Conservation (phyloP, 176 grass and related monocot genomes). For the Panicum miliaceum region DNA sequence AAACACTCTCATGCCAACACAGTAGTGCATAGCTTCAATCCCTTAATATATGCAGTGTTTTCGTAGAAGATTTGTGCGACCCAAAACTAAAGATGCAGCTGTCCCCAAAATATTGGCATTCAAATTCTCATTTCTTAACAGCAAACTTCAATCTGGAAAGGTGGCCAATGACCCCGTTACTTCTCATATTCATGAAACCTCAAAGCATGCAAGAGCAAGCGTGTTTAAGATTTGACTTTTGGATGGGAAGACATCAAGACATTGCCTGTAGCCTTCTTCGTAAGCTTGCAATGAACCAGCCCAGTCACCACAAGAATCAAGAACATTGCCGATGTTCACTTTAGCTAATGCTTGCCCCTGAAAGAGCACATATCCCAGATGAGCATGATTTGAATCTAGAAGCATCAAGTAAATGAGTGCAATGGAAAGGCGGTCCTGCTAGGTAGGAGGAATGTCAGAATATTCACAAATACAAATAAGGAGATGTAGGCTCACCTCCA, state of each 20-base stretch:
- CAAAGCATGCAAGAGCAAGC: background rate
- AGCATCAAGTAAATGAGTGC: slow-evolving; percentile 26
- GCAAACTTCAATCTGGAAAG: slow-evolving; percentile 3
- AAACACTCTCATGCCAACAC: background rate
- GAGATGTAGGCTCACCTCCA: slow-evolving; percentile 63
- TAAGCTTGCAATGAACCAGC: slow-evolving; percentile 78
- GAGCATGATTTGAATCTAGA: slow-evolving; percentile 26
- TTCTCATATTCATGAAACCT: slow-evolving; percentile 18
- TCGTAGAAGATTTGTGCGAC: slow-evolving; percentile 5
- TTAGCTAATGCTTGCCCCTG: slow-evolving; percentile 96
- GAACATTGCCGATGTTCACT: slow-evolving; percentile 87
- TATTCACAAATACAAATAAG: slow-evolving; percentile 29
- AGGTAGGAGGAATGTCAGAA: slow-evolving; percentile 30
- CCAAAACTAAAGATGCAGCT: slow-evolving; percentile 13
- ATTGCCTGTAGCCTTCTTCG: slow-evolving; percentile 95
- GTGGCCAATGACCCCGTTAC: background rate
- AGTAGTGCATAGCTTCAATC: background rate
- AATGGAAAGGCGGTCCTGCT: slow-evolving; percentile 25
- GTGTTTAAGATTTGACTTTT: slow-evolving; percentile 14
- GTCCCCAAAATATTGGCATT: slow-evolving; percentile 13
- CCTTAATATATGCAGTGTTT: background rate
- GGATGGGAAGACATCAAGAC: slow-evolving; percentile 22
- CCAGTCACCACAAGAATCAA: slow-evolving; percentile 84
- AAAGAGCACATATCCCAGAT: slow-evolving; percentile 46
- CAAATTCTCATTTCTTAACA: background rate